phyloP scores from a whole-genome alignment of 1,284 basidiomycete genomes.

The Xerocomus tenax region DNA sequence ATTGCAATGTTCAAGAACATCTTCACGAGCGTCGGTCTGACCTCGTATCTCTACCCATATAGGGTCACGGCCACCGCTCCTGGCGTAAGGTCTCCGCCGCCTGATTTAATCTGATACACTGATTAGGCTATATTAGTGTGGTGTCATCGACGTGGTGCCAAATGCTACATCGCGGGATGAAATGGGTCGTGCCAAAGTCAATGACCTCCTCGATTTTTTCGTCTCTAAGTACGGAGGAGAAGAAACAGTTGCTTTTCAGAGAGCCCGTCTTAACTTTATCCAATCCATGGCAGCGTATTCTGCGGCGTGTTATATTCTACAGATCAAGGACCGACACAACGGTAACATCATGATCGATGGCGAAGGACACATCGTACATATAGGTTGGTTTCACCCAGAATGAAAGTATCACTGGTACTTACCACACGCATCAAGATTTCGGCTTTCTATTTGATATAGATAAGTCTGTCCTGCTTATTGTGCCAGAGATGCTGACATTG shows the following conservation, averaged over 20 bases:
- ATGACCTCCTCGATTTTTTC: slow-evolving; percentile 92
- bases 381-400: slow-evolving; percentile 48
- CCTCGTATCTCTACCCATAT: slow-evolving; percentile 91
- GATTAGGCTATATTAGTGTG: slow-evolving; percentile 54
- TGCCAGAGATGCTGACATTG: slow-evolving; percentile 21
- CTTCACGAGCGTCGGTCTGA: slow-evolving; percentile 82
- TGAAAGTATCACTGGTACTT: slow-evolving; percentile 5
- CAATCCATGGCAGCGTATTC: slow-evolving; percentile 99
- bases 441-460: slow-evolving; percentile 98
- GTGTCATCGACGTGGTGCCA: slow-evolving; percentile 97
- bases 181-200: slow-evolving; percentile 98
- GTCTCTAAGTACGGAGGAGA: slow-evolving; percentile 88
- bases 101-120: background rate
- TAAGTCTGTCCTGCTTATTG: slow-evolving; percentile 42
- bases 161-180: slow-evolving; percentile 98
- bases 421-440: slow-evolving; percentile 59
- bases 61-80: slow-evolving; percentile 95
- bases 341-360: slow-evolving; percentile 99
- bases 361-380: slow-evolving; percentile 91
- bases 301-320: slow-evolving; percentile 94
- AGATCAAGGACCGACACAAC: slow-evolving; percentile 97
- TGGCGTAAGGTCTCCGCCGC: slow-evolving; percentile 53
- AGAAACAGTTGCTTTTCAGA: slow-evolving; percentile 86
- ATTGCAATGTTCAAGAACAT: slow-evolving; percentile 99
- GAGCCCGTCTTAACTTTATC: slow-evolving; percentile 91